These are phyloP conservation scores for Geranium rotundifolium DNA, from an alignment of 345 rosid genomes.

Conservation along the genomic window DNA sequence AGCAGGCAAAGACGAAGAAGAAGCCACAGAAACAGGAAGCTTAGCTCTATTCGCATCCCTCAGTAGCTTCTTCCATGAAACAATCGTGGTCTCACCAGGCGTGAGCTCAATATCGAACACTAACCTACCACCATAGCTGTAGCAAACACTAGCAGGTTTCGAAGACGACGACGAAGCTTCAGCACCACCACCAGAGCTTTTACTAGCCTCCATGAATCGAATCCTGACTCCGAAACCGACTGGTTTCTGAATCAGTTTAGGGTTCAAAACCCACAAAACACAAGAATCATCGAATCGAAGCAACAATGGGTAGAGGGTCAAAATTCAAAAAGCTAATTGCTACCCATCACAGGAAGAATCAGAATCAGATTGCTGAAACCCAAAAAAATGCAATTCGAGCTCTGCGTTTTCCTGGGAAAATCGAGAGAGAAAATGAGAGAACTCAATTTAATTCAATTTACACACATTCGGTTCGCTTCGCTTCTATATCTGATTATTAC, in stretches of 20 bases:
- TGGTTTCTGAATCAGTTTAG: not conserved
- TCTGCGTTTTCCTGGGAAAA: not conserved
- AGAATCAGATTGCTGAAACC: not conserved
- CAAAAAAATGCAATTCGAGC: not conserved
- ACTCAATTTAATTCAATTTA: too few relatives aligned
- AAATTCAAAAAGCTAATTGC: not conserved
- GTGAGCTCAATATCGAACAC: slow-evolving; percentile 24
- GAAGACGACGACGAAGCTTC: slow-evolving; percentile 10
- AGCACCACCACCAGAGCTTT: not conserved
- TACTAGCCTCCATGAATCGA: not conserved
- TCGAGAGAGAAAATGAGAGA: not conserved
- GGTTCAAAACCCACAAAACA: not conserved
- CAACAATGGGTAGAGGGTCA: not conserved
- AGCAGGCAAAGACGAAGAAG: slow-evolving; percentile 1
- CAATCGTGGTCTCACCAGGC: slow-evolving; percentile 33
- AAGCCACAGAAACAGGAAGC: not conserved
- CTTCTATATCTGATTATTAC: not conserved
- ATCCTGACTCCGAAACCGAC: too few relatives aligned
- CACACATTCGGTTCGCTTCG: not conserved
- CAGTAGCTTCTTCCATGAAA: slow-evolving; percentile 28
- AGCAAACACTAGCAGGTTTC: not conserved
- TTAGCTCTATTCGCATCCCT: slow-evolving; percentile 11
- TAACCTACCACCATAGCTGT: slow-evolving; percentile 10
- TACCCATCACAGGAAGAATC: too few relatives aligned
- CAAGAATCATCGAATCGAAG: not conserved